A percentile compares a stretch with the other conserved stretches of the same genome.
These are phyloP conservation scores for Skeletonema menzelii DNA, from an alignment of 108 stramenopile genomes.

Conservation along the genomic window DNA sequence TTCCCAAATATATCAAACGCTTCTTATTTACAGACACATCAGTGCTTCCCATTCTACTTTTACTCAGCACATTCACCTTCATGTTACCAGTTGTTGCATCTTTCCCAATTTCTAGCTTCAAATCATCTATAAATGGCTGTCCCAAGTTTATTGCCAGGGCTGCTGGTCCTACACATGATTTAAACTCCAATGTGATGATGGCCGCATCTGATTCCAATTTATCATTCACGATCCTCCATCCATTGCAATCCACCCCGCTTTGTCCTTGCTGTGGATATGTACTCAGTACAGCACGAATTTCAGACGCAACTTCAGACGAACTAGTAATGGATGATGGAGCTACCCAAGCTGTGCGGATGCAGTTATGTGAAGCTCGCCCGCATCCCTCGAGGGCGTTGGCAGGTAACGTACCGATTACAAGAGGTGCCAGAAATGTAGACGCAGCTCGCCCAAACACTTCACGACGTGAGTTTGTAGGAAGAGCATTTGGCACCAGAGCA, in stretches of 20 bases:
- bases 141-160: constrained; percentile 36
- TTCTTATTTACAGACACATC: constrained; percentile 42
- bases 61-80: constrained; percentile 21
- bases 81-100: constrained; percentile 9
- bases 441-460: neutral
- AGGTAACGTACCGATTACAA: neutral
- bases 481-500: neutral
- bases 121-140: constrained; percentile 34
- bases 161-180: constrained; percentile 41
- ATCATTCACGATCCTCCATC: constrained; percentile 29
- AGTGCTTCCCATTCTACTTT: constrained; percentile 20
- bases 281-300: constrained; percentile 18
- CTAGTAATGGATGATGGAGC: constrained; percentile 50
- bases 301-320: neutral
- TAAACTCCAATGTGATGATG: constrained; percentile 23
- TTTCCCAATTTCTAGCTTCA: constrained; percentile 28
- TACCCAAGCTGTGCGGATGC: constrained; percentile 72
- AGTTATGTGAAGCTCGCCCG: constrained; percentile 65
- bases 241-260: constrained; percentile 33
- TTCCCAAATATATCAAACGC: constrained; percentile 23
- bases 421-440: neutral
- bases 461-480: neutral
- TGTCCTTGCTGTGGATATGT: constrained; percentile 34
- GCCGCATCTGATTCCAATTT: neutral
- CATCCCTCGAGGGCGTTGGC: constrained; percentile 71